Conservation (phyloP, 345 rosid species). For the Eucalyptus cloeziana region DNA sequence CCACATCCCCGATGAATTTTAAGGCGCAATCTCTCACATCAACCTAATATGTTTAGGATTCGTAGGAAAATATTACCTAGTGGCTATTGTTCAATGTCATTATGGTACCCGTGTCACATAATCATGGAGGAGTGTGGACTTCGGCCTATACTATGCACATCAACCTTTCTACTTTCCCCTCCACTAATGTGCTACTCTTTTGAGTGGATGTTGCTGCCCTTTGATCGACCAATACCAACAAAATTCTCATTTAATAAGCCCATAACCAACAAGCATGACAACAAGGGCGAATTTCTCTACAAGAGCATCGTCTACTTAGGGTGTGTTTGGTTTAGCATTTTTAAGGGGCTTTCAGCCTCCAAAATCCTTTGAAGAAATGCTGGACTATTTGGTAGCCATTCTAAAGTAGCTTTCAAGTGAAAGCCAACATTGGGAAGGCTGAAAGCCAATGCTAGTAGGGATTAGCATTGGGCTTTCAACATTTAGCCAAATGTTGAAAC, state of each 20-base stretch:
- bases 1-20: rapidly evolving
- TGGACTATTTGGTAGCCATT: too few relatives aligned
- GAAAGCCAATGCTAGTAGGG: too few relatives aligned
- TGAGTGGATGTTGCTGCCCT: background rate
- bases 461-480: too few relatives aligned
- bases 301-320: background rate
- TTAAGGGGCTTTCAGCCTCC: too few relatives aligned
- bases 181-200: background rate
- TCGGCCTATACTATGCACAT: background rate
- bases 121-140: background rate
- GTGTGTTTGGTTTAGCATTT: too few relatives aligned
- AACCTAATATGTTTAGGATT: background rate
- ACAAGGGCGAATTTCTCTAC: background rate
- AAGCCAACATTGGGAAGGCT: too few relatives aligned
- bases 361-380: too few relatives aligned
- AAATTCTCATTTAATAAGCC: background rate
- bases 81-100: background rate
- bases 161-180: background rate
- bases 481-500: too few relatives aligned
- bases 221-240: background rate
- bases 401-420: too few relatives aligned
- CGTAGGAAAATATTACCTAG: too few relatives aligned
- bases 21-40: background rate
- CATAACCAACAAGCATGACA: background rate
- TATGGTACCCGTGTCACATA: too few relatives aligned